Base-by-base conservation (phyloP, 2,329 filamentous ascomycete species). In the Monosporascus sp. region DNA sequence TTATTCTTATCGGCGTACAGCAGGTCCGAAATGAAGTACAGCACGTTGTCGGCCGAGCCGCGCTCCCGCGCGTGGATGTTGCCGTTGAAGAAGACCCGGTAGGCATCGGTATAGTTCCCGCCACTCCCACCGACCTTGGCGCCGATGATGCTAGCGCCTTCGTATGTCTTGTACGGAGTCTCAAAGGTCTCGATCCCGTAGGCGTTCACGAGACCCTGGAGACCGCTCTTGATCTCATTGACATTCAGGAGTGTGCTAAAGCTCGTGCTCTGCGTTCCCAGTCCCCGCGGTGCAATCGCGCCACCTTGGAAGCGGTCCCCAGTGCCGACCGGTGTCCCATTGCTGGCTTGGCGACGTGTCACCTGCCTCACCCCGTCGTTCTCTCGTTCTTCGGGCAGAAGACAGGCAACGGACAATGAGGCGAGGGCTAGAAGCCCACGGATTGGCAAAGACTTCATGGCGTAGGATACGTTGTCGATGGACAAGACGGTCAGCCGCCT, bases 41-140 rank as follows among this genome's bases (percentile, higher is more conserved):
- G 66, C 16, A 84, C 69, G 54, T 78, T 73, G 61, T 85, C 82
- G 0, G 81, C 74, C 0, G 75, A 78, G 26, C 81, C 81, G 9
- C 82, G 76, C 66, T 85, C 82, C 24, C 82, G 78, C 8, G 81
- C 78, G 59, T 84, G 82, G 47, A 83, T 75, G 26, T 72, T 79
- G 43, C 75, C 76, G 54, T 77, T 77, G 53, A 85, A 67, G 61
- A 79, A 80, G 27, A 81, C 73, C 37, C 76, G 72, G 59, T 78
- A 77, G 5, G 66, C 66, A 38, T 69, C 66, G 49, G 71, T 71
- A 58, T 71, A 69, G n/a, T 67, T 69, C 22, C 71, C 70, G 27
- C 49, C 49, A 37, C 53, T 55, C 14, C 49, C 49, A 22, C 49
- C 49, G n/a, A 51, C 49, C 40, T 46, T 19, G 41, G 64, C 70